Base-by-base conservation (phyloP, 1,284 basidiomycete genomes). In the Vanrija humicola region DNA sequence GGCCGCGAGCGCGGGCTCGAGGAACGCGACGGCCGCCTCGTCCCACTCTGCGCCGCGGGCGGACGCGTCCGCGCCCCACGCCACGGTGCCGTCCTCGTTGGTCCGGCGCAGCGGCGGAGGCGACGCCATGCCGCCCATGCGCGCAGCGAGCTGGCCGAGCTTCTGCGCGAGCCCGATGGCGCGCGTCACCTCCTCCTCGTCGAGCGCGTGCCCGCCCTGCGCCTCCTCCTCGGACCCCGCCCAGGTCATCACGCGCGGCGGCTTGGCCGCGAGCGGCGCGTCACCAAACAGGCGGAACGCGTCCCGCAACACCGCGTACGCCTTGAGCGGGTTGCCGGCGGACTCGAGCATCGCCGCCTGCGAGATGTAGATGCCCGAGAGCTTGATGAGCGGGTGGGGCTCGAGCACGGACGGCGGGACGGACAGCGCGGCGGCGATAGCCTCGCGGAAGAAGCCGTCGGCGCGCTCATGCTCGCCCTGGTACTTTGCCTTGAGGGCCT, bases 311-410 rank as follows among this genome's bases (percentile, higher is more conserved):
- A 62, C 59, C 2, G 54, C 53, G 48, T 69, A 74, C 2, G 74
- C 69, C 40, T 66, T 61, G 3, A 64, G 54, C 1, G 63, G 62
- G 46, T 73, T 65, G 6, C 66, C 69, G 19, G 59, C 54, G 6
- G 58, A 43, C 57, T 77, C 76, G 8, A 74, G 65, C 47, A 76
- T 61, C 8, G 66, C 55, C 2, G 72, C 64, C 26, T 70, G 62
- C 21, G 70, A 65, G 43, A 73, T 69, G 64, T 72, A 76, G 43
- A 77, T 65, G 7, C 76, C 76, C 1, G 72, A 69, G 19, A 77
- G 62, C 62, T 75, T 77, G 26, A 70, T 67, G 12, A 75, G 53
- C 2, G 74, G 70, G 28, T 73, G 69, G 1, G 70, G 69, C 23
- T 63, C 65, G 18, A 77, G 64, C 1, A 54, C 61, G 1, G 64